phyloP scores from a whole-genome alignment of 805 yeast species.

The Jamesozyma rosinii region DNA sequence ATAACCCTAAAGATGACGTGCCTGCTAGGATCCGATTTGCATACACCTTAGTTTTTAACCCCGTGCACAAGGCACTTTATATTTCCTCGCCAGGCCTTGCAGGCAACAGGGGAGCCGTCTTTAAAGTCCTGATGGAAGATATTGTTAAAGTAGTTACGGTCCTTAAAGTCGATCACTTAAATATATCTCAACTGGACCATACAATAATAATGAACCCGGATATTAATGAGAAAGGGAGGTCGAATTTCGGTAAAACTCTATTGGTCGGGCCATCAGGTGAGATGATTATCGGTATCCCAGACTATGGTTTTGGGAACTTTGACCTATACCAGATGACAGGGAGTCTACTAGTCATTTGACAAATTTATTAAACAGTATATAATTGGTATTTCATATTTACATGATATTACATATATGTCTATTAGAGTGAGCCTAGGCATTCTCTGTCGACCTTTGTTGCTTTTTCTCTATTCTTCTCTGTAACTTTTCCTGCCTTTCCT shows the following conservation, averaged over 20 bases:
- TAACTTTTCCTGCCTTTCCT: conserved; percentile 31
- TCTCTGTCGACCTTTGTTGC: conserved; percentile 1
- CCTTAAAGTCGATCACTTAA: neutral
- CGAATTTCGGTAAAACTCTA: neutral
- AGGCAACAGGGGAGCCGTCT: conserved; percentile 38
- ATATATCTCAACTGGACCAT: neutral
- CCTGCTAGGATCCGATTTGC: no score
- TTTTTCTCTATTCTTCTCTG: conserved; percentile 20
- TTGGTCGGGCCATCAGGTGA: neutral
- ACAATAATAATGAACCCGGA: neutral
- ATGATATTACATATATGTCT: neutral
- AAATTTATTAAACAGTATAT: neutral
- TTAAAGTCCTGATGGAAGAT: conserved; percentile 30
- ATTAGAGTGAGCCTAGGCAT: neutral
- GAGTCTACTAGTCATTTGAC: conserved; percentile 9
- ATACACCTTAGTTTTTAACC: no score
- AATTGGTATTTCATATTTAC: neutral
- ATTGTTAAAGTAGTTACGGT: conserved; percentile 4
- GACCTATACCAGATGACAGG: conserved; percentile 29
- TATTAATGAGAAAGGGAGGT: neutral
- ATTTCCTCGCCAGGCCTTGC: conserved; percentile 34
- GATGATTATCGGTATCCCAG: neutral
- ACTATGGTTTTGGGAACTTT: conserved; percentile 26
- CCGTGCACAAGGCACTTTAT: no score
- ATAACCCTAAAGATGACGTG: no score